Evolutionary conservation across 192 early-diverging fungal species (phyloP), one percentile per base, ranked within the genome.

Genomic region (Geranomyces michiganensis): DNA sequence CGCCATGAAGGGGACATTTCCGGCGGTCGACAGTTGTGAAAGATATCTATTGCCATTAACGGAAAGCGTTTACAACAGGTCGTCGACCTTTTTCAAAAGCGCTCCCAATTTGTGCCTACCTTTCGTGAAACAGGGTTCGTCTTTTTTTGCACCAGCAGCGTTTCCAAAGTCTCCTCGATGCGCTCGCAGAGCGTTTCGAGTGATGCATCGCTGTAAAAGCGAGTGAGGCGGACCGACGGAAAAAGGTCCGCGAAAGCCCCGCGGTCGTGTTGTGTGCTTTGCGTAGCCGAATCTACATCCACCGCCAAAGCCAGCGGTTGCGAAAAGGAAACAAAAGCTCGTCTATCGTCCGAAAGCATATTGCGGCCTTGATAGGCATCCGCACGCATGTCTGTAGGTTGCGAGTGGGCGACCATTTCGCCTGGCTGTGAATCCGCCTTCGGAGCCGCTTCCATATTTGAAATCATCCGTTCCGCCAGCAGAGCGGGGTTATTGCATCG

Each of bases 21-120:
- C 89, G 67, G 51, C 78, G 81, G 74, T 90, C 88, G n/a, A 90
- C 87, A 0, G 88, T 89, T 26, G 74, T 82, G 61, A 91, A 89
- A 2, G 69, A 47, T 27, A 90, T 88, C 78, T 89, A 55, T 51
- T 12, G 31, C 12, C 22, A 41, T n/a, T n/a, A 41, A 41, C 36
- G 36, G 5, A 3, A 41, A 41, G 10, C 36, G 36, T 41, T 41
- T 3, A 59, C 62, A 26, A 66, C 21, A 36, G 14, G n/a, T n/a
- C n/a, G n/a, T n/a, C n/a, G n/a, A n/a, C n/a, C n/a, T 13, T n/a
- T 24, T 36, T 6, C 8, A 21, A n/a, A 27, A 9, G 36, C 36
- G 58, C 10, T 5, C 15, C 13, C 27, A 19, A 22, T 13, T 9
- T 1, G 13, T 19, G 41, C 59, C 0, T 56, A 68, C 76, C 59